These are phyloP conservation scores for Picea glauca DNA, from an alignment of 75 land plant genomes.

Conservation along the genomic window DNA sequence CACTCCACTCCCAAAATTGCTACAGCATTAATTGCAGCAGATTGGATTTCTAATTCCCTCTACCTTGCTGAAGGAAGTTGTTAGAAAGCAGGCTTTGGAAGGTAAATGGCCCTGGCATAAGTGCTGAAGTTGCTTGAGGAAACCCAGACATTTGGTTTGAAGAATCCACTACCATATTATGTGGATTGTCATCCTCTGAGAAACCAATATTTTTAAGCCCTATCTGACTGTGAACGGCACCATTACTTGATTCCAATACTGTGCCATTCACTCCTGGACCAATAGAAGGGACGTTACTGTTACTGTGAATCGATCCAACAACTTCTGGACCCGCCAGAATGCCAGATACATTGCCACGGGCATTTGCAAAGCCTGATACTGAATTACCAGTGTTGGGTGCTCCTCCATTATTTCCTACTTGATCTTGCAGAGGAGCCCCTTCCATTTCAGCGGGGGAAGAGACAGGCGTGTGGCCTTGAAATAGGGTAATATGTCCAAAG, in stretches of 20 bases:
- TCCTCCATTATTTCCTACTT: neutral
- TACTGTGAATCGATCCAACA: neutral
- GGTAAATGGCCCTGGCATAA: slow-evolving; percentile 5
- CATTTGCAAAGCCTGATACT: slow-evolving; percentile 3
- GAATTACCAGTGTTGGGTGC: neutral
- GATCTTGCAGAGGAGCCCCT: neutral
- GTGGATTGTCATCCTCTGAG: neutral
- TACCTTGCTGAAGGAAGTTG: slow-evolving; percentile 5
- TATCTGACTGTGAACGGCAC: neutral
- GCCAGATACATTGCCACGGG: neutral
- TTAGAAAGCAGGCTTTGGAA: slow-evolving; percentile 1
- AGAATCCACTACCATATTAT: neutral
- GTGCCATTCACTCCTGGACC: neutral
- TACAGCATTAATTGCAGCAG: neutral
- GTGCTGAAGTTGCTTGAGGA: neutral
- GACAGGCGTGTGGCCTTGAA: slow-evolving; percentile 75
- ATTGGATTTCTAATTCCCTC: slow-evolving; percentile 5
- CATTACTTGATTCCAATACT: neutral
- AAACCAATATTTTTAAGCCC: slow-evolving; percentile 3
- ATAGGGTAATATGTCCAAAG: slow-evolving; percentile 71
- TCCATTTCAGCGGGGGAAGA: slow-evolving; percentile 43
- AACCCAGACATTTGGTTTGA: neutral
- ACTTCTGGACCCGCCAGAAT: neutral
- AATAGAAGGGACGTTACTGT: neutral
- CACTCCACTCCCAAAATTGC: neutral